Conservation (phyloP, 2,329 filamentous ascomycete genomes). For the Ceratocystis cacaofunesta region DNA sequence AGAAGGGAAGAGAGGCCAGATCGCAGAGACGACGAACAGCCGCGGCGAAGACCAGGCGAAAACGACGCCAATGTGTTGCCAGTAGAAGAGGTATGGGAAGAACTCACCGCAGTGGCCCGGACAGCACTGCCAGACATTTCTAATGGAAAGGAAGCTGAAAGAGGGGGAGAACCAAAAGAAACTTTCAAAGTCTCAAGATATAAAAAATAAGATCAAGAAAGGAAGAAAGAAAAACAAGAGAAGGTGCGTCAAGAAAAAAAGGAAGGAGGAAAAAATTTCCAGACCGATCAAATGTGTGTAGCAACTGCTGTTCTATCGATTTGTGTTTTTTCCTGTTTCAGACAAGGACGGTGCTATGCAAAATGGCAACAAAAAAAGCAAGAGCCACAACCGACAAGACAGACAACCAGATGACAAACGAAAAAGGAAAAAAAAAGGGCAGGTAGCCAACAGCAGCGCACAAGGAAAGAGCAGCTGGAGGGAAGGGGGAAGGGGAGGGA, state of each 20-base stretch:
- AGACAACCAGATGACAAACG: neutral
- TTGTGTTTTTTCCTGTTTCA: neutral
- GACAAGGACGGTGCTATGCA: neutral
- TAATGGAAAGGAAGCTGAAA: slow-evolving; percentile 11
- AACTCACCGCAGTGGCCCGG: slow-evolving; percentile 7
- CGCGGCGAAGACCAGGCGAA: neutral
- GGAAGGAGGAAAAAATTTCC: neutral
- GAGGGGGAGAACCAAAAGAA: slow-evolving; percentile 7
- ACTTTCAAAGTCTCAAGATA: slow-evolving; percentile 5
- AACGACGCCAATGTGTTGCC: neutral
- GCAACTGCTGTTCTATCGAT: neutral
- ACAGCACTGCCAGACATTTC: slow-evolving; percentile 10
- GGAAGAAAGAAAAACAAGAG: slow-evolving; percentile 4
- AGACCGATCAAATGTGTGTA: neutral
- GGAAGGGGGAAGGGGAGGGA: neutral
- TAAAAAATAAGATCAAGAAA: slow-evolving; percentile 1
- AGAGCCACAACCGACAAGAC: neutral
- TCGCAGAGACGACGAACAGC: neutral
- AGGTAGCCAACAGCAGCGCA: neutral
- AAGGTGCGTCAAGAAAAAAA: slow-evolving; percentile 5
- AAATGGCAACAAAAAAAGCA: neutral
- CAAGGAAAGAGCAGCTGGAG: neutral
- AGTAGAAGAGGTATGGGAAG: neutral
- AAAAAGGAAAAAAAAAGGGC: neutral
- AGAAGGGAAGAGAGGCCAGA: neutral